Evolutionary conservation across 2,329 filamentous ascomycete genomes (phyloP).

Genomic region (Xylaria polymorpha): DNA sequence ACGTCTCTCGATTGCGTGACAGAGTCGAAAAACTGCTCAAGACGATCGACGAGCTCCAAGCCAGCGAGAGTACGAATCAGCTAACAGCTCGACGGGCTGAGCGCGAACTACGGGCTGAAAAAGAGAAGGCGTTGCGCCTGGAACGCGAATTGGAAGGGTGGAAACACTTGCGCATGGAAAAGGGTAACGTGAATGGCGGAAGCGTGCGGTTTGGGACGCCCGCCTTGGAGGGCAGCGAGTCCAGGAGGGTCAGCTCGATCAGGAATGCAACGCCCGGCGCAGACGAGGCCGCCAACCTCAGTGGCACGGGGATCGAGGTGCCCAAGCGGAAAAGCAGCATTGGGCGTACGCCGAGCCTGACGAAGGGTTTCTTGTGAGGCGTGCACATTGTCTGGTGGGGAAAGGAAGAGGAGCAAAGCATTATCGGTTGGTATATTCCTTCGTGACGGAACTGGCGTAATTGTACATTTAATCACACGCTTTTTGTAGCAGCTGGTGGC

Average conservation of each 20-base stretch:
- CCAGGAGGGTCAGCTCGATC: constrained; percentile 57
- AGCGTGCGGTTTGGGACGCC: constrained; percentile 47
- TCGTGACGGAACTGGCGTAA: constrained; percentile 29
- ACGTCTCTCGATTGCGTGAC: constrained; percentile 86
- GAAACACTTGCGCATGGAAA: constrained; percentile 80
- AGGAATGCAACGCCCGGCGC: constrained; percentile 63
- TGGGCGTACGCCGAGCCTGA: constrained; percentile 73
- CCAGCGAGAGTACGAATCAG: constrained; percentile 83
- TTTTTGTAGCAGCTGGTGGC: constrained; percentile 11
- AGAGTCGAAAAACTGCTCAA: constrained; percentile 89
- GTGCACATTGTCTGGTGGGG: constrained; percentile 7
- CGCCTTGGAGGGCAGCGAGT: constrained; percentile 39
- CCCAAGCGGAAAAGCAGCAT: constrained; percentile 75
- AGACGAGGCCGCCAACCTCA: constrained; percentile 51
- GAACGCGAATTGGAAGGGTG: constrained; percentile 88
- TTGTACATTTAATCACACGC: constrained; percentile 11
- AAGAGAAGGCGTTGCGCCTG: constrained; percentile 81
- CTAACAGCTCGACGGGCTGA: constrained; percentile 86
- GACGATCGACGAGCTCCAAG: constrained; percentile 94
- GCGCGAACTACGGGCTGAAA: constrained; percentile 88
- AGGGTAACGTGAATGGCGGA: constrained; percentile 52
- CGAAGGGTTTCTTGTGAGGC: constrained; percentile 78
- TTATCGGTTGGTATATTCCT: constrained; percentile 23
- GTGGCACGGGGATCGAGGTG: constrained; percentile 60
- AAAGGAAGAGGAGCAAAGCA: constrained; percentile 12